These are phyloP conservation scores for Haberlea rhodopensis DNA, from an alignment of 257 asterid genomes.

Conservation along the genomic window DNA sequence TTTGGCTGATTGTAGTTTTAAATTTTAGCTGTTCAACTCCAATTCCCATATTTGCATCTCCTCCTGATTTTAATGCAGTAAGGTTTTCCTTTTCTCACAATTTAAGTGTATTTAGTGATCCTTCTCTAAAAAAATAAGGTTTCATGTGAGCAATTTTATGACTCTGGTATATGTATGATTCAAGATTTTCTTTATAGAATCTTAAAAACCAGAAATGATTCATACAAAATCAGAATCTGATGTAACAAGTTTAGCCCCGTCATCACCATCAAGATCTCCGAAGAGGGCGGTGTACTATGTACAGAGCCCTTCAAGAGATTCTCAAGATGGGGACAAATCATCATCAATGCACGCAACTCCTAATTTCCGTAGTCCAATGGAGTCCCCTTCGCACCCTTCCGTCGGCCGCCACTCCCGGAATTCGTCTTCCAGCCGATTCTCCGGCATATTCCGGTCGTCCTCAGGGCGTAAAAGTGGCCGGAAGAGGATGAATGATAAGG, in stretches of 20 bases:
- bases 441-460: conserved; percentile 89
- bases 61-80: neutral
- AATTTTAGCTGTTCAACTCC: conserved; percentile 4
- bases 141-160: neutral
- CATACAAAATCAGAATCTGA: conserved; percentile 96
- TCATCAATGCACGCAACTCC: conserved; percentile 91
- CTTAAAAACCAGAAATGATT: conserved; percentile 35
- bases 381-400: conserved; percentile 96
- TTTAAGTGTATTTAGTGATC: neutral
- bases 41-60: conserved; percentile 9
- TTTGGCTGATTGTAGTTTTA: neutral
- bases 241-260: conserved; percentile 83
- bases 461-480: conserved; percentile 77
- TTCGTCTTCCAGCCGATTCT: conserved; percentile 84
- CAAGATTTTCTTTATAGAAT: neutral
- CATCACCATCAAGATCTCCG: conserved; percentile 94
- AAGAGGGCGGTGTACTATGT: conserved; percentile 81
- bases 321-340: conserved; percentile 90
- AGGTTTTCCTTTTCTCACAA: neutral
- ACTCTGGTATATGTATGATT: neutral
- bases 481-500: conserved; percentile 72
- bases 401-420: conserved; percentile 92
- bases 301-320: conserved; percentile 94
- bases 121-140: neutral
- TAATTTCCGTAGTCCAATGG: conserved; percentile 79